Percentiles rank a stretch among this genome's conserved stretches.
These are phyloP conservation scores for Volutella citrinella DNA, from an alignment of 2,329 filamentous ascomycete genomes.

Conservation along the genomic window DNA sequence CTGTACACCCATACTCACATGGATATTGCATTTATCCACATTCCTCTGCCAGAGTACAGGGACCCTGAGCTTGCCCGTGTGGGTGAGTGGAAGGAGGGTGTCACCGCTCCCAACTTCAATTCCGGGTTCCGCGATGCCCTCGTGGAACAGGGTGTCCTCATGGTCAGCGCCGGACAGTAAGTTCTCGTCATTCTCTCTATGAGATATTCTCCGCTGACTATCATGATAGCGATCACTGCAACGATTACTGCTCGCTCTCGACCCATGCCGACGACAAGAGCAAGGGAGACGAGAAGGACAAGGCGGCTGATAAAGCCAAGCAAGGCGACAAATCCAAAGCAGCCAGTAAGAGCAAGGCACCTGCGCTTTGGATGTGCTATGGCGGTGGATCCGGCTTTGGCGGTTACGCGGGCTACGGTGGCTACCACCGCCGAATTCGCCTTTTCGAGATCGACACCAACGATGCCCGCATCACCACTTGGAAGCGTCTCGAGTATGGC, in stretches of 20 bases:
- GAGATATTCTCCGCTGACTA: constrained; percentile 11
- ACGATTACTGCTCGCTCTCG: constrained; percentile 88
- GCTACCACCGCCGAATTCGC: constrained; percentile 77
- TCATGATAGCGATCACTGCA: constrained; percentile 74
- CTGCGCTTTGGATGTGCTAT: constrained; percentile 96
- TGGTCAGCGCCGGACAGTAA: constrained; percentile 89
- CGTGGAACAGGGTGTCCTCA: constrained; percentile 77
- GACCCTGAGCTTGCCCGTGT: constrained; percentile 54
- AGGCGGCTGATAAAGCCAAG: too few relatives aligned
- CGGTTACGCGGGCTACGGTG: constrained; percentile 88
- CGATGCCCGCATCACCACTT: constrained; percentile 82
- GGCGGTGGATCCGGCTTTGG: constrained; percentile 89
- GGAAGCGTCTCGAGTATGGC: constrained; percentile 80
- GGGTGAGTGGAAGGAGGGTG: constrained; percentile 76
- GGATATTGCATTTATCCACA: constrained; percentile 96
- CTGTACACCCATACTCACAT: constrained; percentile 91
- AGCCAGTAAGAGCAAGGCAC: too few relatives aligned
- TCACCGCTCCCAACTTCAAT: constrained; percentile 87
- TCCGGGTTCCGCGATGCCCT: constrained; percentile 90
- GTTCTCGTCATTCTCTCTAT: constrained; percentile 30
- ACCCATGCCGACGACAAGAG: constrained; percentile 36
- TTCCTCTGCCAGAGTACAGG: constrained; percentile 87
- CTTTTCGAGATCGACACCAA: constrained; percentile 95
- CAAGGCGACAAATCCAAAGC: too few relatives aligned
- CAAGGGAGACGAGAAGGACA: too few relatives aligned